These are phyloP conservation scores for Sesbania bispinosa DNA, from an alignment of 306 rosid genomes.

Conservation along the genomic window DNA sequence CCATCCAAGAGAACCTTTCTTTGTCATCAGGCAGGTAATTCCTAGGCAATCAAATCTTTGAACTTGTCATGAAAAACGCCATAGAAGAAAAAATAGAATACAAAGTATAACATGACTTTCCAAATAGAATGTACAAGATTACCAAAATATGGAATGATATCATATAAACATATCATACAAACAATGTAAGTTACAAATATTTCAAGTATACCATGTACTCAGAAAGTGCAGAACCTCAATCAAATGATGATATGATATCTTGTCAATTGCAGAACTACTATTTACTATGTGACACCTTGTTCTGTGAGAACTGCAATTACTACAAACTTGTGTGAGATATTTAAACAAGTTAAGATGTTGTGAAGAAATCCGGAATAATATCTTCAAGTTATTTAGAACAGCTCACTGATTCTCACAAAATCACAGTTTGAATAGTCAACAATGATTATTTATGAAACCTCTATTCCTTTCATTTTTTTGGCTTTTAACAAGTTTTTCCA, in stretches of 20 bases:
- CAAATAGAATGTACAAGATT: background rate
- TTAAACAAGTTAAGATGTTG: background rate
- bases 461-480: background rate
- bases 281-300: background rate
- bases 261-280: background rate
- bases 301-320: background rate
- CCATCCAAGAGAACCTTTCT: conserved; percentile 87
- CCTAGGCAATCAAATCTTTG: background rate
- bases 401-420: background rate
- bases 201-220: background rate
- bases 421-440: background rate
- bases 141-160: background rate
- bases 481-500: background rate
- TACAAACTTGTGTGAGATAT: background rate
- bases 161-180: background rate
- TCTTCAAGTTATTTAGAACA: background rate
- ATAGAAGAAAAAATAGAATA: background rate
- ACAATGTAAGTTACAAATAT: background rate
- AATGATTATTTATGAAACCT: background rate
- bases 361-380: background rate
- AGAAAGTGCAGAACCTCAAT: background rate
- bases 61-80: background rate
- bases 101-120: background rate
- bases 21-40: conserved; percentile 83
- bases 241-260: background rate